Base-by-base conservation (phyloP, 768 basidiomycete species). In the Russula virescens region DNA sequence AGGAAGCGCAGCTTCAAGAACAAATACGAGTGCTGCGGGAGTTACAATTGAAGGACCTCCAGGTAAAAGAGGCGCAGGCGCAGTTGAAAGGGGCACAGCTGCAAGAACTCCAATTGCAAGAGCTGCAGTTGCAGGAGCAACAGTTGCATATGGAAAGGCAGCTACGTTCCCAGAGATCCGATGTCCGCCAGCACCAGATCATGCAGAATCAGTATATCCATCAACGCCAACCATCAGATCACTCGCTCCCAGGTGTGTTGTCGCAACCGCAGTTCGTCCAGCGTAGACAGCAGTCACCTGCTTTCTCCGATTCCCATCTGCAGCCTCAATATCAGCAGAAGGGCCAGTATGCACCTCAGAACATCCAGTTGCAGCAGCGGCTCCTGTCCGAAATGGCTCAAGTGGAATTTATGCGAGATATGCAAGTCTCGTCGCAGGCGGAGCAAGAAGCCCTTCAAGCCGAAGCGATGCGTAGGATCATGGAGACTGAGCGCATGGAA, bases 401-500 rank as follows among this genome's bases (percentile, higher is more conserved):
- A 60, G 81, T 77, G 11, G 89, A 88, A 62, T 84, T 86, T 60
- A 70, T 87, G 66, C 80, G 81, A 51, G 84, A 86, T 64, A 77
- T 86, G 72, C 86, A 84, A 57, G 80, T 79, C n/a, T 73, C 79
- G 8, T 79, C 80, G 48, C 84, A 80, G 51, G 81, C 77, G 49
- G 81, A 87, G 61, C 86, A 87, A 70, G 91, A 91, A 63, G 81
- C 84, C 5, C 73, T 94, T 43, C 80, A 88, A 65, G 79, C 78
- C 18, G 90, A 92, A 70, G 91, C 91, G 1, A 88, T 89, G 83
- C 84, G 88, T 62, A 88, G 94, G 76, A 95, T 98, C 66, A 82
- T 91, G 72, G 91, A 93, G 73, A 87, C 95, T 0, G 95, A 95
- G 73, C 83, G 81, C 69, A 85, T 89, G 85, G 94, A 95, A 70